phyloP scores from a whole-genome alignment of 176 grass and related monocot genomes.

The Leersia perrieri region DNA sequence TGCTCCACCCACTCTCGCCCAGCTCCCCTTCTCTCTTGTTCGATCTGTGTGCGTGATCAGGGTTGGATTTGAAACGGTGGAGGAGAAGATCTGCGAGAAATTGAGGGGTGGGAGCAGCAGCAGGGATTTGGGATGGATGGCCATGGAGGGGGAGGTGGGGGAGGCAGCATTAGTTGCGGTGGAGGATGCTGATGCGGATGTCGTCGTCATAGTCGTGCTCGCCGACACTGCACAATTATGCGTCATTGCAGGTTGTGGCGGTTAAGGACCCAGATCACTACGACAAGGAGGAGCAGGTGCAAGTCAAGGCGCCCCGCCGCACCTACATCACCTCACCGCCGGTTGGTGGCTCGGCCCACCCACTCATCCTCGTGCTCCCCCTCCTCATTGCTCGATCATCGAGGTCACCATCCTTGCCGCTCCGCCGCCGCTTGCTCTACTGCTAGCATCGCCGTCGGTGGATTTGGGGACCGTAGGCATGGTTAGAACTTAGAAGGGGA shows the following conservation, averaged over 20 bases:
- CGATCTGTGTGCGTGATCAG: constrained; percentile 9
- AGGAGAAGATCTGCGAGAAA: constrained; percentile 24
- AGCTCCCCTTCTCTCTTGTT: background rate
- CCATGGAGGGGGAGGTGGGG: background rate
- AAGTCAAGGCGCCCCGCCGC: too few species aligned
- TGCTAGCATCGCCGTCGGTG: too few species aligned
- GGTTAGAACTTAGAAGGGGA: too few species aligned
- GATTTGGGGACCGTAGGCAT: too few species aligned
- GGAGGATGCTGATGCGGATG: constrained; percentile 70
- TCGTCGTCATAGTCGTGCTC: constrained; percentile 84
- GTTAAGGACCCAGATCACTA: too few species aligned
- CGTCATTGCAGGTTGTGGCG: constrained; percentile 60
- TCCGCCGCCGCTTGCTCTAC: too few species aligned
- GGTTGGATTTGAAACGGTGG: background rate
- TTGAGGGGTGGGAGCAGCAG: constrained; percentile 19
- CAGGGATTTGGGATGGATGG: constrained; percentile 40
- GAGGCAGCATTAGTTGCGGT: background rate
- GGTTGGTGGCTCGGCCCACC: too few species aligned
- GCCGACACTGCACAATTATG: constrained; percentile 67
- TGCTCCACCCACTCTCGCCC: constrained; percentile 31
- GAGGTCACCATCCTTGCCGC: too few species aligned
- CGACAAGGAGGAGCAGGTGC: too few species aligned
- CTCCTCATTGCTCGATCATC: too few species aligned
- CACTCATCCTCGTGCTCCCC: too few species aligned
- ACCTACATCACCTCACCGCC: too few species aligned